Base-by-base conservation (phyloP, 164 flowering plant genomes). In the Stephania yunnanensis region DNA sequence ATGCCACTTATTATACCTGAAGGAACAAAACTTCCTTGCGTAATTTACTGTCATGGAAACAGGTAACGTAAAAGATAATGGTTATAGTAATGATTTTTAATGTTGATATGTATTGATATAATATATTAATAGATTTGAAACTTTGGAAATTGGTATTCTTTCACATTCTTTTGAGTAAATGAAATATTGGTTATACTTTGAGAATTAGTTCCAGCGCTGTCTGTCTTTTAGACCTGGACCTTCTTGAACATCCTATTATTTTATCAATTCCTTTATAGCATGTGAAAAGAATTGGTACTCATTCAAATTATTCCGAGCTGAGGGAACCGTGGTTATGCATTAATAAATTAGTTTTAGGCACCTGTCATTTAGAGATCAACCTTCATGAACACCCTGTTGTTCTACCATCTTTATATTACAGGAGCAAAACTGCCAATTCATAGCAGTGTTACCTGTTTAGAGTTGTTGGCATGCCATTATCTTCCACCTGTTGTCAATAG, bases 1-100 rank as follows among this genome's bases (percentile, higher is more conserved):
- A 55, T 86, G 82, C 99, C 99, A 53, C 82, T 86, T 76, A 84
- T 79, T 46, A 80, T 87, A 70, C 97, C 94, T 31, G 91, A 92
- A 75, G 92, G 86, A 73, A 85, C 85, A 82, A 74, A 86, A 72
- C 85, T 95, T 55, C 99, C 99, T 42, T 95, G 99, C 86, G 99
- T 95, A 68, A 90, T 95, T 76, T 95, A 95, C 85, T 95, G 99
- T 83, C 99, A 95, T 78, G 99, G 99, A 74, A 95, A 95, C 89
- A 95, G 99, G 99, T 95, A 74, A 71, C 78, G 46, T 12, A 66
- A 73, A 73, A 75, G 71, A 64, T 76, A 52, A 2, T 13, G 53
- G 17, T 73, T 53, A 53, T 12, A 11, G 17, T 10, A 52, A 52
- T 53, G 61, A 11, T 11, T 53, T 53, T 53, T 53, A 53, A 12